Conservation (phyloP, 495 filamentous ascomycete species). For the Aspergillus sclerotioniger region DNA sequence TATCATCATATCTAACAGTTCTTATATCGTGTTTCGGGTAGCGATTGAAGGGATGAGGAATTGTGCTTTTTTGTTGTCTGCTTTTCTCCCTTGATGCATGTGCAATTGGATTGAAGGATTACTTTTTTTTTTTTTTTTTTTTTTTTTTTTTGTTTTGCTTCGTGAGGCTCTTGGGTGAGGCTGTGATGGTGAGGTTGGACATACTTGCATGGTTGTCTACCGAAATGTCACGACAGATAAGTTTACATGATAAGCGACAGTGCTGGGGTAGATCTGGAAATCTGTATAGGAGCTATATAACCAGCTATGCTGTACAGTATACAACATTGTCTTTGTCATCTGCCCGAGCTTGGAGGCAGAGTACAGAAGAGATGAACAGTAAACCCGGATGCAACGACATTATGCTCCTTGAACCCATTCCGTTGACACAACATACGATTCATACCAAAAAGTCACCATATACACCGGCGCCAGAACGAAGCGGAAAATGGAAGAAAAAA, state of each 20-base stretch:
- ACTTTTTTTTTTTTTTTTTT: no score
- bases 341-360: conserved; percentile 12
- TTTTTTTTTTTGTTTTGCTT: no score
- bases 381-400: conserved; percentile 21
- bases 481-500: not conserved
- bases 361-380: conserved; percentile 12
- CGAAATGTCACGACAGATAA: not conserved
- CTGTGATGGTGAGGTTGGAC: no score
- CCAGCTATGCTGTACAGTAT: not conserved
- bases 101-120: no score
- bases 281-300: not conserved
- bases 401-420: conserved; percentile 1
- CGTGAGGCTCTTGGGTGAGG: no score
- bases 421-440: conserved; percentile 4
- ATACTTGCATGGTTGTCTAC: not conserved
- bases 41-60: no score
- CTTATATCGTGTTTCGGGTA: no score
- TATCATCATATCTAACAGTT: no score
- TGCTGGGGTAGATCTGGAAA: no score
- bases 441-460: conserved; percentile 6
- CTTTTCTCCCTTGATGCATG: no score
- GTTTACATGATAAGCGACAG: not conserved
- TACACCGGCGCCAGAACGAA: conserved; percentile 5
- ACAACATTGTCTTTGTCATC: not conserved
- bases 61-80: no score